Base-by-base conservation (phyloP, 768 basidiomycete genomes). In the Pholiota microspora region DNA sequence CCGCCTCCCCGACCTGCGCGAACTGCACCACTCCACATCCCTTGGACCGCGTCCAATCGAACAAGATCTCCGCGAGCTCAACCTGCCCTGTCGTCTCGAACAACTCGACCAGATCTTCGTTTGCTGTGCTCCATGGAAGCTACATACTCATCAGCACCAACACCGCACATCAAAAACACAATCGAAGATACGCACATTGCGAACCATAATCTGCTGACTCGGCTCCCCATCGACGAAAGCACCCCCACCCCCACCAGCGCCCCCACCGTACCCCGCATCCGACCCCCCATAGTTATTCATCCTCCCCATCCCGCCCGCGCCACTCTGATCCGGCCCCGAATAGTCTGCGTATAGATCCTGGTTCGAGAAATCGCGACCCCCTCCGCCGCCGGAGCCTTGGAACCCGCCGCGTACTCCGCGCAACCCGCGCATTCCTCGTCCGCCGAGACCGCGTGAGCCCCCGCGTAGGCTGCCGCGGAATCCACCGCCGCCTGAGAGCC, bases 71-170 rank as follows among this genome's bases (percentile, higher is more conserved):
- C 2, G 96, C 96, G 29, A 93, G 76, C 65, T 94, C 90, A 31
- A 99, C 96, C 61, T 89, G 88, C 8, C 95, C 96, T 0, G 95
- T 97, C 29, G 96, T 99, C 76, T 98, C 95, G 64, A 99, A 99
- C 16, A 99, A 73, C 72, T 99, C 96, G 18, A 99, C 95, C 40
- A 99, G 75, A 68, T 99, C 96, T 68, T 99, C 96, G 68, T 99
- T 98, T 6, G 96, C 94, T 42, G 96, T 99, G 8, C 96, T 98
- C 95, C 95, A 99, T 1, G 96, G 96, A 15, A 99, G 73, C 96
- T 98, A 59, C 38, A 16, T 2, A 1, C 21, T 21, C 21, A 38
- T 38, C 38, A 23, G 18, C 16, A 15, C 15, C 6, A 5, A 16
- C 23, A 9, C 38, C 18, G 8, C 18, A 18, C 3, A 21, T 6